Evolutionary conservation across 345 rosid species (phyloP), one percentile per base, ranked within the genome.

Genomic region (Syzygium aqueum): DNA sequence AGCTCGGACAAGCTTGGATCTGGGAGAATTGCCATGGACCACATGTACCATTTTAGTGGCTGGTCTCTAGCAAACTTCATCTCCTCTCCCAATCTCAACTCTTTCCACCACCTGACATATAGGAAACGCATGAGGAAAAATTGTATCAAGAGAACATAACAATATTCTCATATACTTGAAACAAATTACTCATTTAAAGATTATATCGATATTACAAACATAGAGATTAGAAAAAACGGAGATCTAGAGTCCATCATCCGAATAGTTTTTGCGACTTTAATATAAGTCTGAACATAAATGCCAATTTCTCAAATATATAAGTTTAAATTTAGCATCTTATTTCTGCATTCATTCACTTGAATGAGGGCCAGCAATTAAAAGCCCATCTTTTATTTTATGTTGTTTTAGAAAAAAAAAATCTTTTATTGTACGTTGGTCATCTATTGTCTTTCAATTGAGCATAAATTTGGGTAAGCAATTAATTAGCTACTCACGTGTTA

Each of bases 101-200:
- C 92, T 85, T 87, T 88, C 97, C 97, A 95, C 96, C 97, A 95
- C 78, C 97, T 95, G 84, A 85, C 15, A 88, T 51, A 25, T 14
- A 85, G 50, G 84, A 77, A 16, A 40, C 0, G 30, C 51, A 40
- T 19, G n/a, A 78, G n/a, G 46, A 78, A 78, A 15, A 30, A 37
- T 49, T 77, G 12, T 3, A 77, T 19, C 50, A 9, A 28, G 21
- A 5, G 7, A 22, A 77, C 27, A 37, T 23, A 77, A 37, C 19
- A 37, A 40, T 30, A 25, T 8, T 19, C 84, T 49, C 27, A 78
- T 28, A 19, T 25, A 14, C 17, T 12, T 10, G 27, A 33, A 49
- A 33, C 15, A 78, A 40, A 16, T 78, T 21, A 77, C 25, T 23
- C 28, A 0, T 59, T 59, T 11, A n/a, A 59, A 59, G 12, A 59